These are phyloP conservation scores for Henckelia pumila DNA, from an alignment of 257 asterid genomes.

Conservation along the genomic window DNA sequence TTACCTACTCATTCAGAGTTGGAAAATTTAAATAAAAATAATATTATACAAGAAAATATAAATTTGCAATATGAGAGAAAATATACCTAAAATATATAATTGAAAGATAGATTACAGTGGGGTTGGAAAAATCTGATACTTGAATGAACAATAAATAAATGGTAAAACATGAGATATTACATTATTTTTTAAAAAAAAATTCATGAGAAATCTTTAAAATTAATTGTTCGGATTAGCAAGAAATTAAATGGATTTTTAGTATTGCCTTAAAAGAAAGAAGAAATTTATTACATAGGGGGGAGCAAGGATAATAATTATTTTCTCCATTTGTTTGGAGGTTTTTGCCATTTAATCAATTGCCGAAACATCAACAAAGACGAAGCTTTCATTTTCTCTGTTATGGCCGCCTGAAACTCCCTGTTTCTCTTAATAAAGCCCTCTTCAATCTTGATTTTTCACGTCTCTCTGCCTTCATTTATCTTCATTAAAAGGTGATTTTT, in stretches of 20 bases:
- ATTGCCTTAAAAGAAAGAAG: neutral
- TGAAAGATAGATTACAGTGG: no score
- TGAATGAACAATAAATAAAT: no score
- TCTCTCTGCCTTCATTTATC: slow-evolving; percentile 14
- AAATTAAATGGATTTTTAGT: no score
- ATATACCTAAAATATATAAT: no score
- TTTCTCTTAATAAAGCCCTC: neutral
- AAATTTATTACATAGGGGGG: no score
- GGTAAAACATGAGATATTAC: neutral
- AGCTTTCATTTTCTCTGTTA: slow-evolving; percentile 34
- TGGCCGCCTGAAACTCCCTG: slow-evolving; percentile 60
- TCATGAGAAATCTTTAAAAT: no score
- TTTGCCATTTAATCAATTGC: slow-evolving; percentile 22
- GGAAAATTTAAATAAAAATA: no score
- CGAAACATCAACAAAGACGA: slow-evolving; percentile 28
- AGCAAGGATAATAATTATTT: neutral
- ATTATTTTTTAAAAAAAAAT: no score
- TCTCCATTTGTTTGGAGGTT: neutral
- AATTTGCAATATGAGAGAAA: no score
- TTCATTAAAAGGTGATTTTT: slow-evolving; percentile 10
- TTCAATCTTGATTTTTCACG: slow-evolving; percentile 6
- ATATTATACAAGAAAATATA: no score
- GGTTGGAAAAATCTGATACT: no score
- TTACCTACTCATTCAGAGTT: no score
- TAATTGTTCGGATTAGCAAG: neutral